Evolutionary conservation across 495 filamentous ascomycete species (phyloP).

Genomic region (Talaromyces stipitatus): DNA sequence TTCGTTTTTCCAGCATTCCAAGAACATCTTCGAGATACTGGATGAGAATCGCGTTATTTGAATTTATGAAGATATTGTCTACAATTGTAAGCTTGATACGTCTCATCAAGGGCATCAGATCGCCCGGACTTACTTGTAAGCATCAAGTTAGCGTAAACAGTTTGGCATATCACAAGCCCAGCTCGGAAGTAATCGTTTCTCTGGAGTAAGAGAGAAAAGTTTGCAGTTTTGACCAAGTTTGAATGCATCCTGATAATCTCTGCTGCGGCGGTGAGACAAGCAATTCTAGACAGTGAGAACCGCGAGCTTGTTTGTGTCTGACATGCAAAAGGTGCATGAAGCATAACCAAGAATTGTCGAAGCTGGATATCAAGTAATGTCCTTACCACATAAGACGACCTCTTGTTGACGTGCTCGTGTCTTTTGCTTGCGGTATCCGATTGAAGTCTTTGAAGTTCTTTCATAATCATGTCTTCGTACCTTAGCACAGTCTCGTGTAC

Average conservation of each 20-base stretch:
- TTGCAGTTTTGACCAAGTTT: conserved; percentile 5
- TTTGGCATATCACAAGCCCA: conserved; percentile 17
- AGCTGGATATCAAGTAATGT: conserved; percentile 21
- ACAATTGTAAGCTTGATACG: neutral
- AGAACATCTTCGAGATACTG: conserved; percentile 18
- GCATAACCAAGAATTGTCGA: conserved; percentile 19
- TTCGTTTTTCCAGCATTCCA: conserved; percentile 19
- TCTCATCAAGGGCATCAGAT: neutral
- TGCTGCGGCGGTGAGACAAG: conserved; percentile 16
- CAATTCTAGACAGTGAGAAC: conserved; percentile 14
- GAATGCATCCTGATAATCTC: conserved; percentile 13
- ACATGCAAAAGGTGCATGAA: conserved; percentile 22
- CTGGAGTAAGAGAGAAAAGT: conserved; percentile 9
- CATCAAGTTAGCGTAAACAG: conserved; percentile 8
- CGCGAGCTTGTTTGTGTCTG: conserved; percentile 11
- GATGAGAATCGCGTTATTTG: conserved; percentile 8
- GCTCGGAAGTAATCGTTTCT: conserved; percentile 17
- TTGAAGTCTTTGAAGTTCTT: conserved; percentile 16
- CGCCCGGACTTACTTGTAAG: conserved; percentile 7
- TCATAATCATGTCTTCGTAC: conserved; percentile 19
- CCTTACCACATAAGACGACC: conserved; percentile 2
- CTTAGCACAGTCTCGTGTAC: conserved; percentile 17
- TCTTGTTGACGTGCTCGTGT: neutral
- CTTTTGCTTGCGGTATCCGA: conserved; percentile 6
- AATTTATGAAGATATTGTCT: conserved; percentile 11